These are phyloP conservation scores for Skeletonema marinoi DNA, from an alignment of 108 stramenopile genomes.

Conservation along the genomic window DNA sequence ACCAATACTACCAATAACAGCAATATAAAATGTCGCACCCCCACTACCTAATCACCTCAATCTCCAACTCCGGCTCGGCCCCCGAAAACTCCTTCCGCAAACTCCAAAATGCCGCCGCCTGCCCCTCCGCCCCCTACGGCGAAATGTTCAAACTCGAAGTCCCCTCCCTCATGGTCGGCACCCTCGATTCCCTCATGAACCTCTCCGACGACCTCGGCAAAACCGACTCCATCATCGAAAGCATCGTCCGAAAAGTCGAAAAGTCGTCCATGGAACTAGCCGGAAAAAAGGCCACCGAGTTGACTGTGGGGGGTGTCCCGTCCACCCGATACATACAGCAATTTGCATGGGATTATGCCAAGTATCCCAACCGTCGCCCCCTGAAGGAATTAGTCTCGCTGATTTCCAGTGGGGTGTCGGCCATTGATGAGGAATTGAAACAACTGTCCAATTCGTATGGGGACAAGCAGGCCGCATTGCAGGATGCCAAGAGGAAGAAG, in stretches of 20 bases:
- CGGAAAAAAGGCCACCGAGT: slow-evolving; percentile 59
- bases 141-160: slow-evolving; percentile 95
- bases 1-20: background rate
- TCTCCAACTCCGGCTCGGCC: slow-evolving; percentile 82
- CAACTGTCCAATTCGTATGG: slow-evolving; percentile 78
- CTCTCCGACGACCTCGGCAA: slow-evolving; percentile 88
- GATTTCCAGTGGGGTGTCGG: slow-evolving; percentile 77
- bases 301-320: slow-evolving; percentile 86
- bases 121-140: slow-evolving; percentile 81
- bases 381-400: slow-evolving; percentile 85
- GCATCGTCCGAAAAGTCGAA: slow-evolving; percentile 91
- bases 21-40: slow-evolving; percentile 15
- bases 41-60: slow-evolving; percentile 75
- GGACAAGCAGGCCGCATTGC: slow-evolving; percentile 80
- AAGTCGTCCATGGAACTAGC: slow-evolving; percentile 77
- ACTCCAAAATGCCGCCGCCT: slow-evolving; percentile 88
- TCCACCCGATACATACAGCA: slow-evolving; percentile 84
- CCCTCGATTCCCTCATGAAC: slow-evolving; percentile 89
- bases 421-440: slow-evolving; percentile 92
- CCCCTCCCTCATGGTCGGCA: slow-evolving; percentile 92
- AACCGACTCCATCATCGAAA: slow-evolving; percentile 82
- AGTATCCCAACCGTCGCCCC: slow-evolving; percentile 89
- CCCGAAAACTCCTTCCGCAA: slow-evolving; percentile 90
- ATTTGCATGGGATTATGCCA: slow-evolving; percentile 95
- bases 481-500: slow-evolving; percentile 76